Evolutionary conservation across 805 yeast genomes (phyloP).

Genomic region (Saccharomyces mikatae): DNA sequence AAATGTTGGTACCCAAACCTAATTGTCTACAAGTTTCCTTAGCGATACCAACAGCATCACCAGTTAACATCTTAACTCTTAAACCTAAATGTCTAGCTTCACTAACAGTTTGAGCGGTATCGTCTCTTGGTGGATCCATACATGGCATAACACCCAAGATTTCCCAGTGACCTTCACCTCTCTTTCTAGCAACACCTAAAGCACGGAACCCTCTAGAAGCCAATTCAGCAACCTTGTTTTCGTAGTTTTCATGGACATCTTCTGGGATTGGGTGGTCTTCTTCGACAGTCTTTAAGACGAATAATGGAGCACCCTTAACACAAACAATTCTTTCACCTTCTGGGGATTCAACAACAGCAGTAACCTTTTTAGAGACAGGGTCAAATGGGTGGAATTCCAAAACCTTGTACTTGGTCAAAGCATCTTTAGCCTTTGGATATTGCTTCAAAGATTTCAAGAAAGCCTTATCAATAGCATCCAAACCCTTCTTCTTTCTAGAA

Average conservation of each 20-base stretch:
- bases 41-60: conserved; percentile 99
- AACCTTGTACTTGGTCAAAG: conserved; percentile 88
- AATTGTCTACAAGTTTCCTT: conserved; percentile 96
- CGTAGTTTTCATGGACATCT: conserved; percentile 87
- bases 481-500: conserved; percentile 95
- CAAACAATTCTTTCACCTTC: conserved; percentile 90
- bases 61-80: conserved; percentile 95
- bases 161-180: conserved; percentile 98
- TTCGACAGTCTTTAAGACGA: conserved; percentile 92
- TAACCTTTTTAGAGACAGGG: conserved; percentile 95
- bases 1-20: conserved; percentile 92
- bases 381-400: conserved; percentile 95
- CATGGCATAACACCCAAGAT: conserved; percentile 97
- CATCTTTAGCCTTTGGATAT: conserved; percentile 89
- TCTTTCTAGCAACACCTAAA: conserved; percentile 97
- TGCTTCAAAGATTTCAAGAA: conserved; percentile 80
- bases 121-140: conserved; percentile 98
- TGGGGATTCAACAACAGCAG: conserved; percentile 91
- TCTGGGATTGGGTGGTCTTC: conserved; percentile 95
- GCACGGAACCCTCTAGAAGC: conserved; percentile 98
- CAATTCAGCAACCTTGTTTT: conserved; percentile 94
- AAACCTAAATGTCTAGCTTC: conserved; percentile 89
- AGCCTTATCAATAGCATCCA: conserved; percentile 95
- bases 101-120: conserved; percentile 86
- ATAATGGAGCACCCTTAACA: conserved; percentile 98